Evolutionary conservation across 768 basidiomycete genomes (phyloP).

Genomic region (Coprinopsis cinerea): DNA sequence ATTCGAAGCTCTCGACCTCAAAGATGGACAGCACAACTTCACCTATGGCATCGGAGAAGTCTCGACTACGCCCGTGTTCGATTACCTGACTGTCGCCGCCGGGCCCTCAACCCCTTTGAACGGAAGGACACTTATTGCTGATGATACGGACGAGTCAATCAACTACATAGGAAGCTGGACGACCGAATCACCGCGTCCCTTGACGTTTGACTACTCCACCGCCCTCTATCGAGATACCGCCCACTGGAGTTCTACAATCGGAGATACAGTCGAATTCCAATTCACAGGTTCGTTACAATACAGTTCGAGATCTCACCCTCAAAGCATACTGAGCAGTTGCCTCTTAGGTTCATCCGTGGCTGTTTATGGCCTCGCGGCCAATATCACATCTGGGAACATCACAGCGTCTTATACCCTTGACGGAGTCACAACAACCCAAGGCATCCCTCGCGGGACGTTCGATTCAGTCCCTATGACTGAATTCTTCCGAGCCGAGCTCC

Average conservation of each 20-base stretch:
- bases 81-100: slow-evolving; percentile 35
- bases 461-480: slow-evolving; percentile 28
- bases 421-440: slow-evolving; percentile 21
- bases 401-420: slow-evolving; percentile 33
- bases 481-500: slow-evolving; percentile 29
- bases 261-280: slow-evolving; percentile 27
- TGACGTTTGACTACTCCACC: slow-evolving; percentile 21
- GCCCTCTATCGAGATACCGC: slow-evolving; percentile 26
- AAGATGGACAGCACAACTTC: slow-evolving; percentile 33
- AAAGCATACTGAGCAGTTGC: slow-evolving; percentile 6
- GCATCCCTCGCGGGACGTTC: slow-evolving; percentile 22
- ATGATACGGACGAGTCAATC: slow-evolving; percentile 27
- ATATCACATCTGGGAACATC: slow-evolving; percentile 23
- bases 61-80: slow-evolving; percentile 27
- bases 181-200: slow-evolving; percentile 14
- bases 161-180: slow-evolving; percentile 31
- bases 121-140: slow-evolving; percentile 30
- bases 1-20: slow-evolving; percentile 26
- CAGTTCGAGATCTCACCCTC: not conserved
- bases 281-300: slow-evolving; percentile 27
- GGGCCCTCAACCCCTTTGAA: slow-evolving; percentile 29
- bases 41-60: slow-evolving; percentile 25
- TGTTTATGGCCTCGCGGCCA: slow-evolving; percentile 29
- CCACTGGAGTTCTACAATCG: slow-evolving; percentile 31
- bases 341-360: slow-evolving; percentile 31